phyloP scores from a whole-genome alignment of 2,329 filamentous ascomycete species.

The Dothistroma septosporum region DNA sequence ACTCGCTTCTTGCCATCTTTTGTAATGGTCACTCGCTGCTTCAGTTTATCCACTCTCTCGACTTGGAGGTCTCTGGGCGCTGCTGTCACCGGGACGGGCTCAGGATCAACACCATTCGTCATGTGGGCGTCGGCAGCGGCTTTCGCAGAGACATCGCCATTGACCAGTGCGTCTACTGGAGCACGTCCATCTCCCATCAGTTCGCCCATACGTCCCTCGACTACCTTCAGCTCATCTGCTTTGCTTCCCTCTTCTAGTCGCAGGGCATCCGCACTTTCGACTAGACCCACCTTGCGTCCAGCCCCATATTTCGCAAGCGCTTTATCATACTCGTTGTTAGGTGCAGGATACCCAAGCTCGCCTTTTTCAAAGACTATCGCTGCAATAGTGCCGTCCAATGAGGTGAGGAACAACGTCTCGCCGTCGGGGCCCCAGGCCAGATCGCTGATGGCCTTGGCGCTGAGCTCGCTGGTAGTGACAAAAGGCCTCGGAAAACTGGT shows the following conservation, averaged over 20 bases:
- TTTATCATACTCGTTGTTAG: slow-evolving; percentile 84
- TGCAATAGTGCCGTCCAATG: slow-evolving; percentile 84
- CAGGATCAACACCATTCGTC: slow-evolving; percentile 23
- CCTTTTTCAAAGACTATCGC: slow-evolving; percentile 76
- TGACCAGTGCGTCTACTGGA: slow-evolving; percentile 44
- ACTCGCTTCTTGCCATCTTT: slow-evolving; percentile 98
- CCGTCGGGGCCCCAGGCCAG: slow-evolving; percentile 92
- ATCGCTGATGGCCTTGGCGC: slow-evolving; percentile 88
- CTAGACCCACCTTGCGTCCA: slow-evolving; percentile 81
- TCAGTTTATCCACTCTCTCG: slow-evolving; percentile 64
- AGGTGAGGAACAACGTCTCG: slow-evolving; percentile 77
- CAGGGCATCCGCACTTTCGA: slow-evolving; percentile 86
- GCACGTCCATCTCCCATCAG: slow-evolving; percentile 83
- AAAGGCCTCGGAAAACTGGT: slow-evolving; percentile 90
- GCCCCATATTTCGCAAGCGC: slow-evolving; percentile 89
- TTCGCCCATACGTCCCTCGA: slow-evolving; percentile 95
- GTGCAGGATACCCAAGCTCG: slow-evolving; percentile 84
- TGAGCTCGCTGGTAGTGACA: slow-evolving; percentile 82
- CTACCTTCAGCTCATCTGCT: slow-evolving; percentile 80
- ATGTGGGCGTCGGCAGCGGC: slow-evolving; percentile 32
- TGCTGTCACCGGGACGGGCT: slow-evolving; percentile 41
- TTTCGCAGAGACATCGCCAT: slow-evolving; percentile 41
- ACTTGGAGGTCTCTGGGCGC: slow-evolving; percentile 50
- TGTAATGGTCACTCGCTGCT: slow-evolving; percentile 87
- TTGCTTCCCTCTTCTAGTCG: slow-evolving; percentile 82